Evolutionary conservation across 73 alveolate species (phyloP).

Genomic region (Paramecium caudatum): DNA sequence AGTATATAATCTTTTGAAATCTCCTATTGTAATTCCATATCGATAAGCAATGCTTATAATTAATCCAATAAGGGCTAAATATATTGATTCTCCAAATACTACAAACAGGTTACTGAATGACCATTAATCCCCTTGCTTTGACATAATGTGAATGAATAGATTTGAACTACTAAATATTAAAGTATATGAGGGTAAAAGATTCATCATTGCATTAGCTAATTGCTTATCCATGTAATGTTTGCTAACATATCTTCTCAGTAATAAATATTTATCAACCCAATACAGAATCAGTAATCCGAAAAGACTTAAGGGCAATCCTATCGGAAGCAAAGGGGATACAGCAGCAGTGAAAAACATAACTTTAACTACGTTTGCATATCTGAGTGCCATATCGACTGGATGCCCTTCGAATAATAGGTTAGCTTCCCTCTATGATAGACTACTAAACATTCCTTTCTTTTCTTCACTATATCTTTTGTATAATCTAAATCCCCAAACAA

Average conservation of each 20-base stretch:
- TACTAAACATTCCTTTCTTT: background rate
- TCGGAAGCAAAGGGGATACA: slow-evolving; percentile 54
- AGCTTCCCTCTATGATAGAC: slow-evolving; percentile 28
- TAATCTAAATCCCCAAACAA: slow-evolving; percentile 66
- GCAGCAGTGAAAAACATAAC: slow-evolving; percentile 58
- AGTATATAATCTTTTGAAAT: background rate
- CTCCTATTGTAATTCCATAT: slow-evolving; percentile 3
- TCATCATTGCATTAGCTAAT: slow-evolving; percentile 56
- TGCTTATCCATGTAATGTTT: slow-evolving; percentile 47
- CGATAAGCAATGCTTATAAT: slow-evolving; percentile 28
- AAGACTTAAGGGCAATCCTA: slow-evolving; percentile 47
- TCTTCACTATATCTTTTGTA: slow-evolving; percentile 11
- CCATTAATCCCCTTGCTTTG: background rate
- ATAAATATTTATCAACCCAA: slow-evolving; percentile 63
- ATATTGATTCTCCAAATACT: background rate
- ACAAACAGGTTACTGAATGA: background rate
- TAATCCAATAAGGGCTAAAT: slow-evolving; percentile 7
- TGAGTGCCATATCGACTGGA: slow-evolving; percentile 71
- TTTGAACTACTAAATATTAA: slow-evolving; percentile 18
- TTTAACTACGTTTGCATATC: slow-evolving; percentile 65
- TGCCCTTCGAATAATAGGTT: slow-evolving; percentile 63
- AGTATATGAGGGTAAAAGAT: slow-evolving; percentile 6
- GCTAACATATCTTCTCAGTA: slow-evolving; percentile 55
- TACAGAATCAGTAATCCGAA: slow-evolving; percentile 10
- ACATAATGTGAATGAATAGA: slow-evolving; percentile 19